Percentiles rank a stretch among this genome's conserved stretches.
Evolutionary conservation across 768 basidiomycete species (phyloP).

Genomic region (Leucocoprinus leucothites): DNA sequence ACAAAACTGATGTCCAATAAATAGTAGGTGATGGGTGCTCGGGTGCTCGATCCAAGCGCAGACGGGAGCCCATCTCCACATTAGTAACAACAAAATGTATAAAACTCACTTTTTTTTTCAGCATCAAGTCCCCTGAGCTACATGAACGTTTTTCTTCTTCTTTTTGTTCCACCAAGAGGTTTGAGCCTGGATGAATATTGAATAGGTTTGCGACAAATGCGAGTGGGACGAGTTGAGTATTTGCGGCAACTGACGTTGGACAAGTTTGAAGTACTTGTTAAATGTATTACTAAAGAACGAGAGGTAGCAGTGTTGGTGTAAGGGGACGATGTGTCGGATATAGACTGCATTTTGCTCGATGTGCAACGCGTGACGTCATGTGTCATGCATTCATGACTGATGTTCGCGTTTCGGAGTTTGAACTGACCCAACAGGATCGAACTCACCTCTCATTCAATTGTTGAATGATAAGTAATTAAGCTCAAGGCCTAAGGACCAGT

Average conservation of each 20-base stretch:
- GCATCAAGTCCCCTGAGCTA: constrained; percentile 97
- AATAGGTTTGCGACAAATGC: constrained; percentile 98
- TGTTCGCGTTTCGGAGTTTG: too few species aligned
- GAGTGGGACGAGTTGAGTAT: constrained; percentile 90
- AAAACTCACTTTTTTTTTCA: constrained; percentile 96
- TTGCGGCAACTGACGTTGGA: constrained; percentile 92
- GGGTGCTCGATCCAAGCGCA: too few species aligned
- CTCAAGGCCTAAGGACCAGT: too few species aligned
- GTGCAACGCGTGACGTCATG: too few species aligned
- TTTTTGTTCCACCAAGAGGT: constrained; percentile 89
- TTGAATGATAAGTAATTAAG: too few species aligned
- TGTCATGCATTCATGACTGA: too few species aligned
- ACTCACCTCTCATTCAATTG: too few species aligned
- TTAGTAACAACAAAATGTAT: constrained; percentile 98
- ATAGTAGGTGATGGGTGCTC: too few species aligned
- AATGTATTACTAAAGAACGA: constrained; percentile 77
- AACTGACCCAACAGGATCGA: too few species aligned
- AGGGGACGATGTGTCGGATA: constrained; percentile 93
- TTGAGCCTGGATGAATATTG: constrained; percentile 96
- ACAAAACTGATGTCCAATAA: too few species aligned
- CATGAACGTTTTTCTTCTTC: constrained; percentile 89
- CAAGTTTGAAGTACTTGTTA: constrained; percentile 93
- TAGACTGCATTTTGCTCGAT: too few species aligned
- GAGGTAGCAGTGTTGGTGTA: constrained; percentile 93
- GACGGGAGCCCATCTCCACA: too few species aligned